A percentile compares a stretch with the other conserved stretches of the same genome.
phyloP scores from a whole-genome alignment of 2,329 filamentous ascomycete species.

The Ceratocystis ficicola region DNA sequence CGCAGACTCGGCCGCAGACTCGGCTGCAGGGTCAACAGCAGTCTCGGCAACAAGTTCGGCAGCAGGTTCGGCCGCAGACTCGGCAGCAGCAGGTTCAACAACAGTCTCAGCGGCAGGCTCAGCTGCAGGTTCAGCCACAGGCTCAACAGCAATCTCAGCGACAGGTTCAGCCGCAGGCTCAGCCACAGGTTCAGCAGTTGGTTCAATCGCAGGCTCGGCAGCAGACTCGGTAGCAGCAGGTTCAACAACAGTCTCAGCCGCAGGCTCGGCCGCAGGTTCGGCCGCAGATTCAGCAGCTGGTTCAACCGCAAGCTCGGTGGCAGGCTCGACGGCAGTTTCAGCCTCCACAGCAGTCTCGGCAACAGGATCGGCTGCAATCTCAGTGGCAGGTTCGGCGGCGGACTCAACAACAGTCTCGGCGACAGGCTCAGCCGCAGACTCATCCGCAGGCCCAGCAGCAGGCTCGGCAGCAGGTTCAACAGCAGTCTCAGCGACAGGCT shows the following conservation, averaged over 20 bases:
- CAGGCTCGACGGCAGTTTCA: not conserved
- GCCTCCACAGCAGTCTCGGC: not conserved
- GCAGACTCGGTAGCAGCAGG: not conserved
- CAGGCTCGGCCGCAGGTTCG: conserved; percentile 5
- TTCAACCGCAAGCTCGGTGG: not conserved
- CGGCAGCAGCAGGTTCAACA: too few species aligned
- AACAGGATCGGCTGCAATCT: not conserved
- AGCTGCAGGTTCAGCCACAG: not conserved
- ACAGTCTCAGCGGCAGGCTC: too few species aligned
- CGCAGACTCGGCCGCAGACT: too few species aligned
- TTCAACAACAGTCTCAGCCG: not conserved
- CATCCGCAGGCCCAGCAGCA: not conserved
- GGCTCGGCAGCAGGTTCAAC: not conserved
- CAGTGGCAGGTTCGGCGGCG: not conserved
- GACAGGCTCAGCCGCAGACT: not conserved
- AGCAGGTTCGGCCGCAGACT: too few species aligned
- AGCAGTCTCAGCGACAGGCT: too few species aligned
- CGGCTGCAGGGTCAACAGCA: too few species aligned
- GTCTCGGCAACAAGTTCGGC: too few species aligned
- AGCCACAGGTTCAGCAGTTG: not conserved
- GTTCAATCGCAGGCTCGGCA: not conserved
- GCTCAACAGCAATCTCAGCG: not conserved
- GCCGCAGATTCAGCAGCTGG: not conserved
- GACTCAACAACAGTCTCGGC: not conserved
- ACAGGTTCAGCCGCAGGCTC: not conserved